Evolutionary conservation across 306 rosid species (phyloP).

Genomic region (Neltuma alba): DNA sequence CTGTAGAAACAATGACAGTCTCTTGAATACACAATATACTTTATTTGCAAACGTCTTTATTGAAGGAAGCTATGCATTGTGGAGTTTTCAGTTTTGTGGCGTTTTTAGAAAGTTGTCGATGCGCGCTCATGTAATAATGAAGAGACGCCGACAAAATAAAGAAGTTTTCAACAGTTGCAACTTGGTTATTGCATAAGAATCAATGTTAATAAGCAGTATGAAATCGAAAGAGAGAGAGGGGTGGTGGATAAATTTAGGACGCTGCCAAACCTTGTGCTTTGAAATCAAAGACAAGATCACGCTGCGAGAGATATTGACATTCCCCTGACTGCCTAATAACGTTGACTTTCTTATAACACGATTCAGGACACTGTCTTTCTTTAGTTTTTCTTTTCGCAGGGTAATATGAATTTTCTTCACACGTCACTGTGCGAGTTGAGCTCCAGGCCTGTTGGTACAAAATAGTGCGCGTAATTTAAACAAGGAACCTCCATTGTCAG

Average conservation of each 20-base stretch:
- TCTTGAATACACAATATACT: not conserved
- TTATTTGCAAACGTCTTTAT: not conserved
- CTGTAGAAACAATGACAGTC: slow-evolving; percentile 1
- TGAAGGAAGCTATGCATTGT: not conserved
- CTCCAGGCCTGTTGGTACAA: too few relatives aligned
- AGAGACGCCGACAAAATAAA: not conserved
- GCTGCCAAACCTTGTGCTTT: not conserved
- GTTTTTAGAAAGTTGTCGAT: not conserved
- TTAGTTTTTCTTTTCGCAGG: not conserved
- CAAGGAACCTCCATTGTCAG: not conserved
- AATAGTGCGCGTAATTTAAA: too few relatives aligned
- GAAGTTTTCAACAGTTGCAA: not conserved
- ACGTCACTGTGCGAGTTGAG: too few relatives aligned
- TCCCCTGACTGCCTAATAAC: slow-evolving; percentile 20
- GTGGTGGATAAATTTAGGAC: not conserved
- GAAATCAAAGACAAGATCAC: slow-evolving; percentile 24
- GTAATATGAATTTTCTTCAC: not conserved
- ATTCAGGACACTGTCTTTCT: not conserved
- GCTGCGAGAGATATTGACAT: not conserved
- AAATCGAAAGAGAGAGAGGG: not conserved
- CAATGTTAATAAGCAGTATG: not conserved
- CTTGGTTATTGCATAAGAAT: not conserved
- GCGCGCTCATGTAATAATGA: not conserved
- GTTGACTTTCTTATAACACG: not conserved
- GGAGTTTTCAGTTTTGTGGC: not conserved